Evolutionary conservation across 352 stramenopile genomes (phyloP).

Genomic region (Pythium sukuiense): DNA sequence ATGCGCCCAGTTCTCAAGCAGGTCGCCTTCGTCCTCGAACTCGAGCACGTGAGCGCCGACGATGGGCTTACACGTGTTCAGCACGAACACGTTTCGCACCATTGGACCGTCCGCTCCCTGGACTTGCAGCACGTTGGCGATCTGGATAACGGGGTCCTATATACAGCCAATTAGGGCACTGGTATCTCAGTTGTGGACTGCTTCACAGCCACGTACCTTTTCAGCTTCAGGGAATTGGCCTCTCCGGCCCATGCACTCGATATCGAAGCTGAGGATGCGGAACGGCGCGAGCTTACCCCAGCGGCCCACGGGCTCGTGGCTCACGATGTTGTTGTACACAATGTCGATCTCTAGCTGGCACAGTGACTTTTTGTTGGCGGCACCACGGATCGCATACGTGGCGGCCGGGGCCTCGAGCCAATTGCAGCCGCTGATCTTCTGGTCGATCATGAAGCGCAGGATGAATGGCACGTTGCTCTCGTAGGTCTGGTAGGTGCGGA

Average conservation of each 20-base stretch:
- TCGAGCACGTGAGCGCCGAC: constrained; percentile 97
- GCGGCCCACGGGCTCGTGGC: constrained; percentile 91
- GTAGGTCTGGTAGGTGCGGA: constrained; percentile 90
- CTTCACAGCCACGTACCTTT: constrained; percentile 28
- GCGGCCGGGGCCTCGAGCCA: constrained; percentile 95
- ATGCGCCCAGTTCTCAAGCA: constrained; percentile 97
- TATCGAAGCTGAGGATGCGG: constrained; percentile 98
- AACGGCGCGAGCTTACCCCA: constrained; percentile 98
- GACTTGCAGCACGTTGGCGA: constrained; percentile 96
- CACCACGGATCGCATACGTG: constrained; percentile 88
- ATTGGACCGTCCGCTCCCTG: constrained; percentile 66
- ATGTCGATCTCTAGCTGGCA: constrained; percentile 98
- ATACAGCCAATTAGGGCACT: background rate
- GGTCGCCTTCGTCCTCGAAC: constrained; percentile 94
- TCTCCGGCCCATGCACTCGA: constrained; percentile 99
- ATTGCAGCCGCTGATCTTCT: constrained; percentile 95
- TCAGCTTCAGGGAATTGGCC: constrained; percentile 91
- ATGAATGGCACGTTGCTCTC: constrained; percentile 99
- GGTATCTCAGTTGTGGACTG: background rate
- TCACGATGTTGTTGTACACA: constrained; percentile 96
- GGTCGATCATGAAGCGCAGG: constrained; percentile 99
- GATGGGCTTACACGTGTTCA: constrained; percentile 98
- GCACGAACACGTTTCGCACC: constrained; percentile 96
- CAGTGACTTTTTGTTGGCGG: constrained; percentile 79
- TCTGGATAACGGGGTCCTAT: constrained; percentile 99